A percentile compares a stretch with the other conserved stretches of the same genome.
Evolutionary conservation across 2,329 filamentous ascomycete species (phyloP).

Genomic region (Ampelomyces quisqualis): DNA sequence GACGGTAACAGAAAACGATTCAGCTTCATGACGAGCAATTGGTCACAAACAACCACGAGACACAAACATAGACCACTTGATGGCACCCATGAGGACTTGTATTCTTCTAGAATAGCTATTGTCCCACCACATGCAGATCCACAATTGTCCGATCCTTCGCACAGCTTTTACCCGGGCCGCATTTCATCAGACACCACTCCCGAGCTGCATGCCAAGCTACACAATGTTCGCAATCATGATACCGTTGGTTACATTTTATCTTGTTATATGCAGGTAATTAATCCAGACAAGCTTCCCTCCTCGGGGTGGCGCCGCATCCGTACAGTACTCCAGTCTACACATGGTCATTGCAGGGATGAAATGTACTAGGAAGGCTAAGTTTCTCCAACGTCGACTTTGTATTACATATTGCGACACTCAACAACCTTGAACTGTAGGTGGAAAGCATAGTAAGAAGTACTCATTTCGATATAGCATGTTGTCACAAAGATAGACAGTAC

Average conservation of each 20-base stretch:
- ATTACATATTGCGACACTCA: too few species aligned
- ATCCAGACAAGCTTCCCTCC: conserved; percentile 4
- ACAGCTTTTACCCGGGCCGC: not conserved
- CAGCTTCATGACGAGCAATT: conserved; percentile 6
- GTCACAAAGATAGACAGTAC: too few species aligned
- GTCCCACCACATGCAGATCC: too few species aligned
- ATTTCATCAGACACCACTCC: not conserved
- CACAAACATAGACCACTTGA: not conserved
- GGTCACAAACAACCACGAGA: not conserved
- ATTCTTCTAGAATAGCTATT: too few species aligned
- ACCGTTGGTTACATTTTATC: not conserved
- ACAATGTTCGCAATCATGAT: not conserved
- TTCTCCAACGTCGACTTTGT: too few species aligned
- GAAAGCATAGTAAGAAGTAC: not conserved
- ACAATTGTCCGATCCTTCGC: not conserved
- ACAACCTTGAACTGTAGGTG: too few species aligned
- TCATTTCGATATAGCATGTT: too few species aligned
- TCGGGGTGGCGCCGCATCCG: conserved; percentile 3
- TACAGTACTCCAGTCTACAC: not conserved
- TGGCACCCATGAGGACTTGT: not conserved
- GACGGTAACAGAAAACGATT: conserved; percentile 4
- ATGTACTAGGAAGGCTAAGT: too few species aligned
- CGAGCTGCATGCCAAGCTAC: not conserved
- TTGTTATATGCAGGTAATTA: conserved; percentile 7
- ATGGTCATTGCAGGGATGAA: not conserved